Conservation (phyloP, 257 asterid genomes). For the Solanum virginianum region DNA sequence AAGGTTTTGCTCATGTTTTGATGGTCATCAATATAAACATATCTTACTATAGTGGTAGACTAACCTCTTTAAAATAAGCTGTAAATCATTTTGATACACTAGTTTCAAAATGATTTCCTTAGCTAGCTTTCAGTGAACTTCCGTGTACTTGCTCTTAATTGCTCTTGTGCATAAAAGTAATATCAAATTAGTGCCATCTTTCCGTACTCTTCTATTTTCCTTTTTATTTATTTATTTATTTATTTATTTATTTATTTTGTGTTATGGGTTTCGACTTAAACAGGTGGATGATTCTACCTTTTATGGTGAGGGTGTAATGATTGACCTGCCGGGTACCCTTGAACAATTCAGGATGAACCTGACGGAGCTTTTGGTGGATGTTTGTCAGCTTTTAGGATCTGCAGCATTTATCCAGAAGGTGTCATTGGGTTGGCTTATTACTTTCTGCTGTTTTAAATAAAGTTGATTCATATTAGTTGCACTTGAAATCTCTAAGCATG, state of each 20-base stretch:
- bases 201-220: background rate
- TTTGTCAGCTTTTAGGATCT: constrained; percentile 69
- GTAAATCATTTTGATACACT: background rate
- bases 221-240: background rate
- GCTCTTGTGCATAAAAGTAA: background rate
- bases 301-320: constrained; percentile 31
- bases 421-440: constrained; percentile 5
- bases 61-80: background rate
- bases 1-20: background rate
- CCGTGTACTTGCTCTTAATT: background rate
- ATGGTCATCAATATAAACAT: background rate
- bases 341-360: constrained; percentile 69
- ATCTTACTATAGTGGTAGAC: background rate
- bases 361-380: constrained; percentile 67
- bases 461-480: background rate
- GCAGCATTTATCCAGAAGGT: constrained; percentile 59
- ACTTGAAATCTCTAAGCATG: background rate
- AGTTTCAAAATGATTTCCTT: background rate
- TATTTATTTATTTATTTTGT: background rate
- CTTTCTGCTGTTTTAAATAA: background rate
- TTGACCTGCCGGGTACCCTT: constrained; percentile 69
- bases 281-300: constrained; percentile 67
- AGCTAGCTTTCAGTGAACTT: background rate
- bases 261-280: background rate
- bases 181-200: background rate